Conservation (phyloP, 768 basidiomycete genomes). For the Naematelia aurantialba region DNA sequence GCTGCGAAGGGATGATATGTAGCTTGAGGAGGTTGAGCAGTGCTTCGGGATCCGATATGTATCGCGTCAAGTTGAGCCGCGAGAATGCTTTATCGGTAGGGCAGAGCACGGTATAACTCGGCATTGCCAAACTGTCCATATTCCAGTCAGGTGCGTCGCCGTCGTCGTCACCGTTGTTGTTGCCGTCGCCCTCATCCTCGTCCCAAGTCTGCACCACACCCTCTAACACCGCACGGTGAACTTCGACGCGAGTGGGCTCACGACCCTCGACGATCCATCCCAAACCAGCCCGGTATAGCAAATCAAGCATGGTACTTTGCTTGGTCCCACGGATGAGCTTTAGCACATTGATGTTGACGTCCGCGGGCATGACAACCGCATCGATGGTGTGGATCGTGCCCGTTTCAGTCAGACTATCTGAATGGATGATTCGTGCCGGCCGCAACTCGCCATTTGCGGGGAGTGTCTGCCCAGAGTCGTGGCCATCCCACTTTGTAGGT, state of each 20-base stretch:
- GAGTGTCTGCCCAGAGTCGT: constrained; percentile 33
- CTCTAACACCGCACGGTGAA: constrained; percentile 14
- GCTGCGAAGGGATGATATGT: constrained; percentile 50
- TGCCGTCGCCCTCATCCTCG: background rate
- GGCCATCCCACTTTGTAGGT: constrained; percentile 33
- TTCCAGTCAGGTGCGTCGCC: constrained; percentile 11
- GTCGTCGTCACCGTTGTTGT: constrained; percentile 11
- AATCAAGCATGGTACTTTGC: constrained; percentile 78
- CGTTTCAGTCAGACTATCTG: constrained; percentile 72
- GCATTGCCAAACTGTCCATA: constrained; percentile 18
- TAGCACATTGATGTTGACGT: constrained; percentile 77
- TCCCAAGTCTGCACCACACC: constrained; percentile 16
- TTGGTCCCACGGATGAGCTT: constrained; percentile 87
- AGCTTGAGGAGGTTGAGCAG: constrained; percentile 49
- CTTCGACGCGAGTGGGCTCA: constrained; percentile 32
- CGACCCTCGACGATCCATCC: constrained; percentile 83
- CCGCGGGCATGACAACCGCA: constrained; percentile 65
- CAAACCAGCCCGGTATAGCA: constrained; percentile 78
- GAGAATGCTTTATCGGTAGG: constrained; percentile 92
- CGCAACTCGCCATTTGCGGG: constrained; percentile 51
- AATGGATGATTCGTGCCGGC: constrained; percentile 39
- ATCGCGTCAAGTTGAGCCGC: constrained; percentile 68
- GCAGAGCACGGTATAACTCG: constrained; percentile 80
- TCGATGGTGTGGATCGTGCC: constrained; percentile 84
- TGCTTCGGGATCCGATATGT: constrained; percentile 38